phyloP scores from a whole-genome alignment of 257 asterid genomes.

The Primulina eburnea region DNA sequence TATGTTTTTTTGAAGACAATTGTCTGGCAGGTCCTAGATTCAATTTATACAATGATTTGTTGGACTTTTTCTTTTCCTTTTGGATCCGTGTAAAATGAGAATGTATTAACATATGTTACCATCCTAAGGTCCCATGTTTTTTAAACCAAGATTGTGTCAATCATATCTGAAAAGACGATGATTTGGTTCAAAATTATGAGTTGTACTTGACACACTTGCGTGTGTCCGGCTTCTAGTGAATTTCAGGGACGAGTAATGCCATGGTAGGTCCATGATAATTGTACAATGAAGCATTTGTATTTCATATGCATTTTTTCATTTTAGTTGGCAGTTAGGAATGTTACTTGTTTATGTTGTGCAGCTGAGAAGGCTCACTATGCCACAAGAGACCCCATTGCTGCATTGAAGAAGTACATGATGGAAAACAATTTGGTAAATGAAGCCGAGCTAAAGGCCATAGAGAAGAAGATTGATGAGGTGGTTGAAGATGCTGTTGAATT shows the following conservation, averaged over 20 bases:
- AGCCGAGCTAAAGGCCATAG: conserved; percentile 72
- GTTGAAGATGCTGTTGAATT: conserved; percentile 93
- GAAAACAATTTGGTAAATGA: conserved; percentile 79
- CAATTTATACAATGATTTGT: neutral
- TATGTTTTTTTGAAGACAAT: neutral
- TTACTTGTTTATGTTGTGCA: conserved; percentile 37
- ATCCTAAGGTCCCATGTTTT: no score
- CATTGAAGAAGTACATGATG: conserved; percentile 62
- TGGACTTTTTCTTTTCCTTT: no score
- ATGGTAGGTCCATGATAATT: neutral
- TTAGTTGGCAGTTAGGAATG: neutral
- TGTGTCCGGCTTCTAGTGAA: neutral
- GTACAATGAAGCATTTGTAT: neutral
- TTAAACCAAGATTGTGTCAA: neutral
- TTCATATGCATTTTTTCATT: neutral
- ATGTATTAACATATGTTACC: no score
- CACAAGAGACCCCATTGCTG: conserved; percentile 75
- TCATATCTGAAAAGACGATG: neutral
- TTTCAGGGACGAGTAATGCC: neutral
- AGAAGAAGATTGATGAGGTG: conserved; percentile 76
- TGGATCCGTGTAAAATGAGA: neutral
- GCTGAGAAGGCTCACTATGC: conserved; percentile 96
- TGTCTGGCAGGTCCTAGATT: neutral
- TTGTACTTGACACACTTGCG: neutral
- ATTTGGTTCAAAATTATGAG: neutral